Conservation (phyloP, 495 filamentous ascomycete genomes). For the Clavariopsis aquatica region DNA sequence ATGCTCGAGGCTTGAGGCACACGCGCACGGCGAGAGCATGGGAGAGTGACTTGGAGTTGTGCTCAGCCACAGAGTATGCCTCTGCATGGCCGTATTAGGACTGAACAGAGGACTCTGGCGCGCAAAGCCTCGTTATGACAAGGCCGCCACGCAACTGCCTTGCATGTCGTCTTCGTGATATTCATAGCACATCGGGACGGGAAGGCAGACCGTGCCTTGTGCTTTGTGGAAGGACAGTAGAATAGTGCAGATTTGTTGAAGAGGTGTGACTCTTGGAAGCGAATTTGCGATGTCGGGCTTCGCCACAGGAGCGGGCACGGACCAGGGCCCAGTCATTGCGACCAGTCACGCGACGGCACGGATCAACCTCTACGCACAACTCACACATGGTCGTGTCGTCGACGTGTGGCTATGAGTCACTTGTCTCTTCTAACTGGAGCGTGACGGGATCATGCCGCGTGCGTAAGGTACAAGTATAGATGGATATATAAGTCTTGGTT, state of each 20-base stretch:
- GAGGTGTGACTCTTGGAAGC: slow-evolving; percentile 17
- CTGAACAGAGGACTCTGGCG: not conserved
- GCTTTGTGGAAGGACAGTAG: not conserved
- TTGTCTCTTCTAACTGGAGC: slow-evolving; percentile 24
- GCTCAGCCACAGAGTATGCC: slow-evolving; percentile 27
- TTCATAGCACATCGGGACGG: not conserved
- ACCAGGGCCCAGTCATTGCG: slow-evolving; percentile 17
- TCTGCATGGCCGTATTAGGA: not conserved
- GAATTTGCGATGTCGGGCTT: slow-evolving; percentile 24
- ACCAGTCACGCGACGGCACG: slow-evolving; percentile 29
- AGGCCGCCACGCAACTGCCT: slow-evolving; percentile 3
- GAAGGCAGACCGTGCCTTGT: slow-evolving; percentile 22
- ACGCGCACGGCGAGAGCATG: slow-evolving; percentile 4
- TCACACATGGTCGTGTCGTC: slow-evolving; percentile 12
- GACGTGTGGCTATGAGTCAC: slow-evolving; percentile 32
- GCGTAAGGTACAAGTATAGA: not conserved
- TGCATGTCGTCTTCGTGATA: not conserved
- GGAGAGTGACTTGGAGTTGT: not conserved
- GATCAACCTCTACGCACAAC: not conserved
- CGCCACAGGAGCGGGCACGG: slow-evolving; percentile 27
- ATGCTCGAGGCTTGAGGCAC: slow-evolving; percentile 2
- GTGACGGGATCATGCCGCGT: not conserved
- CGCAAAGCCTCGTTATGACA: slow-evolving; percentile 22
- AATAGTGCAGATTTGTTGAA: slow-evolving; percentile 17
- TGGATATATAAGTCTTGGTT: slow-evolving; percentile 28